phyloP scores from a whole-genome alignment of 2,329 filamentous ascomycete species.

The Trichoderma sp. region DNA sequence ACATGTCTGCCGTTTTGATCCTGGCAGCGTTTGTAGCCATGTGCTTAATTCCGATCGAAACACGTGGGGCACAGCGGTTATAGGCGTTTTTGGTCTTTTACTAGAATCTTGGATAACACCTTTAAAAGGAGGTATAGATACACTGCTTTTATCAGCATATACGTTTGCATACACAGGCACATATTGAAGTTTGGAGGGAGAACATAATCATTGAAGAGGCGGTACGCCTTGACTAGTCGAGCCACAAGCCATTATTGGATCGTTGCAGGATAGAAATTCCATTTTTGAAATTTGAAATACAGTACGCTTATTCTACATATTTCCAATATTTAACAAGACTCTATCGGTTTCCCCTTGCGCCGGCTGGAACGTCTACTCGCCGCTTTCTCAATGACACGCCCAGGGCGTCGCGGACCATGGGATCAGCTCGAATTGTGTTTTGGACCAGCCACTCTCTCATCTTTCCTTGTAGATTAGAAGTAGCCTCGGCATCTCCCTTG shows the following conservation, averaged over 20 bases:
- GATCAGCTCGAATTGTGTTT: constrained; percentile 78
- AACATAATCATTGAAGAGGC: too few species aligned
- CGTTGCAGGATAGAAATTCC: background rate
- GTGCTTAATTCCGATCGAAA: constrained; percentile 66
- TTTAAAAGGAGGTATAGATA: background rate
- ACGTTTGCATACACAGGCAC: background rate
- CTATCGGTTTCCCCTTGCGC: constrained; percentile 58
- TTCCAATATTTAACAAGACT: background rate
- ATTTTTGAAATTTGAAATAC: background rate
- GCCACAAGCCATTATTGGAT: background rate
- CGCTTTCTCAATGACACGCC: constrained; percentile 67
- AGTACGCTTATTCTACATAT: background rate
- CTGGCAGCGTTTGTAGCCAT: constrained; percentile 63
- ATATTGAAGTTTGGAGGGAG: background rate
- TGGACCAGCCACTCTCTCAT: constrained; percentile 87
- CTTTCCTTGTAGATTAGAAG: constrained; percentile 63
- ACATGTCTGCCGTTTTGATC: constrained; percentile 60
- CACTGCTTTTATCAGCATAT: background rate
- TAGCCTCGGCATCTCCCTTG: constrained; percentile 67
- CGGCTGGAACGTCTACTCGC: constrained; percentile 64
- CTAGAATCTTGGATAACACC: background rate
- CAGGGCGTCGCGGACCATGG: constrained; percentile 81
- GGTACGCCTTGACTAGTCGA: background rate
- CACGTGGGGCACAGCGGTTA: constrained; percentile 60
- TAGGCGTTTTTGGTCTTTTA: constrained; percentile 38